Percentiles rank a stretch among this genome's conserved stretches.
phyloP scores from a whole-genome alignment of 2,329 filamentous ascomycete genomes.

The Penicillium italicum region DNA sequence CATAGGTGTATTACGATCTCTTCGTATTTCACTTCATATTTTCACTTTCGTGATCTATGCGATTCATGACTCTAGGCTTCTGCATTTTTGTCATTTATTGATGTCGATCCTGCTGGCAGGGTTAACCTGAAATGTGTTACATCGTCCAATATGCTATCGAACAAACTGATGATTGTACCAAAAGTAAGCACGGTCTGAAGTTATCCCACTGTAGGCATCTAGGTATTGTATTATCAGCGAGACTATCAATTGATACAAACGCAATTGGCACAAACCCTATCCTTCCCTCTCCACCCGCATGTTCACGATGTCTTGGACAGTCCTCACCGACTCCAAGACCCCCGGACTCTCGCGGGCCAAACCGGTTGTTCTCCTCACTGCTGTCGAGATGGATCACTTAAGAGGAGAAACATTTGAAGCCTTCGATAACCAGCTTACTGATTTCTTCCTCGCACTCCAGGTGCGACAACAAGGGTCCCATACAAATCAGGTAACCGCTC shows the following conservation, averaged over 20 bases:
- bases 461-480: neutral
- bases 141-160: neutral
- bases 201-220: neutral
- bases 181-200: neutral
- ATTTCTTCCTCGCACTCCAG: neutral
- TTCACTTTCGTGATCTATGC: neutral
- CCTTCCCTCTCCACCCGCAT: neutral
- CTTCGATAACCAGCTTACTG: neutral
- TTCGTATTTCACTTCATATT: neutral
- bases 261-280: neutral
- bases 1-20: neutral
- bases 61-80: neutral
- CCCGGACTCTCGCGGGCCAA: neutral
- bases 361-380: neutral
- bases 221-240: neutral
- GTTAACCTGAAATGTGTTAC: neutral
- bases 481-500: neutral
- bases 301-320: neutral
- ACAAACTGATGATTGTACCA: neutral
- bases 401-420: neutral
- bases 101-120: neutral
- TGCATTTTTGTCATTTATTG: neutral
- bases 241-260: too few species aligned
- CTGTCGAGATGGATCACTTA: neutral
- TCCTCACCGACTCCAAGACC: neutral